Conservation (phyloP, 306 rosid species). For the Gleditsia sinensis region DNA sequence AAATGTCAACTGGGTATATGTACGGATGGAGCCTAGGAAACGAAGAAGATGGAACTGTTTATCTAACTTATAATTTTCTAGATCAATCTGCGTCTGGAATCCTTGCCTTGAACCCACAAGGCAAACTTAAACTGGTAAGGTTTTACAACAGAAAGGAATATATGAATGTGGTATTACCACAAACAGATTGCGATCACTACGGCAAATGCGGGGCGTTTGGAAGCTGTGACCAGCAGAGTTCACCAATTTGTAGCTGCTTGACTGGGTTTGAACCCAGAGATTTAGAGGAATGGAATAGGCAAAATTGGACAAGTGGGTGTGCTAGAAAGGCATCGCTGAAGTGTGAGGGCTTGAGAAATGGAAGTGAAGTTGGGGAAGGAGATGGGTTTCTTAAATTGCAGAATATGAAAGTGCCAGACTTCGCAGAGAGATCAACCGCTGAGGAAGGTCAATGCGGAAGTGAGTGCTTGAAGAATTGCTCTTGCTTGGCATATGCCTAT, state of each 20-base stretch:
- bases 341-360: slow-evolving; percentile 33
- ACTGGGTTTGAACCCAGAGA: slow-evolving; percentile 45
- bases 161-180: not conserved
- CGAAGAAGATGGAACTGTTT: slow-evolving; percentile 41
- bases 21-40: slow-evolving; percentile 31
- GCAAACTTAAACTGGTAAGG: slow-evolving; percentile 14
- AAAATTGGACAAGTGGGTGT: slow-evolving; percentile 53
- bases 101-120: slow-evolving; percentile 36
- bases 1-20: slow-evolving; percentile 39
- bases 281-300: slow-evolving; percentile 41
- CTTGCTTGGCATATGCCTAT: slow-evolving; percentile 46
- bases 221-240: slow-evolving; percentile 21
- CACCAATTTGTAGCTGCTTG: slow-evolving; percentile 53
- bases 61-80: slow-evolving; percentile 22
- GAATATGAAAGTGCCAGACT: slow-evolving; percentile 45
- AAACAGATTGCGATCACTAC: slow-evolving; percentile 41
- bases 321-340: slow-evolving; percentile 33
- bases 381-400: slow-evolving; percentile 39
- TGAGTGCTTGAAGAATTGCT: slow-evolving; percentile 40
- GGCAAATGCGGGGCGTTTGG: slow-evolving; percentile 52
- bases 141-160: not conserved
- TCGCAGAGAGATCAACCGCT: slow-evolving; percentile 29
- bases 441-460: slow-evolving; percentile 28
- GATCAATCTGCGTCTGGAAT: not conserved
- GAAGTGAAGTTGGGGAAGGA: slow-evolving; percentile 19